Evolutionary conservation across 2,329 filamentous ascomycete genomes (phyloP).

Genomic region (Fusarium denticulatum): DNA sequence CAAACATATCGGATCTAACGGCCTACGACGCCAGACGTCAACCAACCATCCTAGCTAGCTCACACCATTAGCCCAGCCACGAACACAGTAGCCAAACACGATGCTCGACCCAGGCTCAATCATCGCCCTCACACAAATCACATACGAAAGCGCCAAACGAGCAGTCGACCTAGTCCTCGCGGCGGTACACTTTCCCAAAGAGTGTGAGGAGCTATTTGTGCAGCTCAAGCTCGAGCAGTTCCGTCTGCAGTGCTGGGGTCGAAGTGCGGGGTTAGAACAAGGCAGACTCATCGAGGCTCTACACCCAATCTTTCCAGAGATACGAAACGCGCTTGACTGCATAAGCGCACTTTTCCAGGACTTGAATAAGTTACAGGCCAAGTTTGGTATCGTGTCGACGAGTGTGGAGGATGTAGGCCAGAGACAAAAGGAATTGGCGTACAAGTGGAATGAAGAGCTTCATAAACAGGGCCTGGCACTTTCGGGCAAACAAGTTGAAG

Average conservation of each 20-base stretch:
- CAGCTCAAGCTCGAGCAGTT: not conserved
- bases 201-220: not conserved
- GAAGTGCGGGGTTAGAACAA: not conserved
- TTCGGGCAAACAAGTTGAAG: not conserved
- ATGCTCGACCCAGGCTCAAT: not conserved
- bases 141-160: not conserved
- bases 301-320: not conserved
- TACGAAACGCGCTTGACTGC: not conserved
- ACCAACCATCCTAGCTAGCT: accelerated
- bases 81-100: accelerated
- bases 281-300: not conserved
- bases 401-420: not conserved
- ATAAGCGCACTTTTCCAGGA: not conserved
- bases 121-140: not conserved
- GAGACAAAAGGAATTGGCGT: not conserved
- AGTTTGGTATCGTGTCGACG: not conserved
- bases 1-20: not conserved
- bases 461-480: not conserved
- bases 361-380: not conserved
- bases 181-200: not conserved
- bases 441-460: not conserved
- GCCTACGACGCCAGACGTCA: not conserved
- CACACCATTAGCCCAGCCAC: accelerated
- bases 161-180: not conserved
- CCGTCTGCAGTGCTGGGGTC: not conserved